These are phyloP conservation scores for Neonectria neomacrospora DNA, from an alignment of 2,329 filamentous ascomycete genomes.

Conservation along the genomic window DNA sequence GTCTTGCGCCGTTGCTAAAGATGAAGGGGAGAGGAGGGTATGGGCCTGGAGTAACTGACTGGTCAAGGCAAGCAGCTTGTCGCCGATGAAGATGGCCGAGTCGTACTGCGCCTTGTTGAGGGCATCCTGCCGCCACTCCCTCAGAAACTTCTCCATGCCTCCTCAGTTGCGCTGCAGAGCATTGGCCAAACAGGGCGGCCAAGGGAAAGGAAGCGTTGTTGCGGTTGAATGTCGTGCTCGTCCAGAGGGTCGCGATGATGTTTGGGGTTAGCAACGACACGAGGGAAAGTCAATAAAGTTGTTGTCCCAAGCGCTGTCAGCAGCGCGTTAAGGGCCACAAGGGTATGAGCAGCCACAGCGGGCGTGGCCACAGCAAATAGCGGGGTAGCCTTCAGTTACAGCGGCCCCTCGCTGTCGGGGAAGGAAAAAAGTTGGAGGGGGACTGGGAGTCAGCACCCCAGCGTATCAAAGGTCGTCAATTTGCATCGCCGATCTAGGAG, in stretches of 20 bases:
- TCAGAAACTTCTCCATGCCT: conserved; percentile 89
- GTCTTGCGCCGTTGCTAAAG: neutral
- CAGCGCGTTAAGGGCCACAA: conserved; percentile 35
- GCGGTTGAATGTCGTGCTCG: conserved; percentile 12
- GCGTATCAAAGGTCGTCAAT: conserved; percentile 44
- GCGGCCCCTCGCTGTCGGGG: conserved; percentile 17
- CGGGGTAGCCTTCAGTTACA: conserved; percentile 43
- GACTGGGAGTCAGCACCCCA: conserved; percentile 12
- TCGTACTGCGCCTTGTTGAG: conserved; percentile 97
- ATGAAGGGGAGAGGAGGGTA: neutral
- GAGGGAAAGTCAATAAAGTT: conserved; percentile 39
- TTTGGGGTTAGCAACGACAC: conserved; percentile 33
- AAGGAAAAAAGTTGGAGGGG: conserved; percentile 35
- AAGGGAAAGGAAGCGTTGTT: neutral
- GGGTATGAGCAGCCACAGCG: conserved; percentile 34
- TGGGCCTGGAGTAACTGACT: conserved; percentile 66
- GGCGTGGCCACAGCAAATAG: conserved; percentile 41
- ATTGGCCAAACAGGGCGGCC: conserved; percentile 8
- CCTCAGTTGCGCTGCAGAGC: conserved; percentile 3
- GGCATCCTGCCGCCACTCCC: conserved; percentile 95
- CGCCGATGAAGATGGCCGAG: conserved; percentile 94
- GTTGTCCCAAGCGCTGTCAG: conserved; percentile 21
- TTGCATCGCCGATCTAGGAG: conserved; percentile 47
- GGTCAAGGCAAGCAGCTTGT: conserved; percentile 94
- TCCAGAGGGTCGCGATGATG: conserved; percentile 22